Conservation (phyloP, 2,329 filamentous ascomycete genomes). For the Pseudogymnoascus sp. region DNA sequence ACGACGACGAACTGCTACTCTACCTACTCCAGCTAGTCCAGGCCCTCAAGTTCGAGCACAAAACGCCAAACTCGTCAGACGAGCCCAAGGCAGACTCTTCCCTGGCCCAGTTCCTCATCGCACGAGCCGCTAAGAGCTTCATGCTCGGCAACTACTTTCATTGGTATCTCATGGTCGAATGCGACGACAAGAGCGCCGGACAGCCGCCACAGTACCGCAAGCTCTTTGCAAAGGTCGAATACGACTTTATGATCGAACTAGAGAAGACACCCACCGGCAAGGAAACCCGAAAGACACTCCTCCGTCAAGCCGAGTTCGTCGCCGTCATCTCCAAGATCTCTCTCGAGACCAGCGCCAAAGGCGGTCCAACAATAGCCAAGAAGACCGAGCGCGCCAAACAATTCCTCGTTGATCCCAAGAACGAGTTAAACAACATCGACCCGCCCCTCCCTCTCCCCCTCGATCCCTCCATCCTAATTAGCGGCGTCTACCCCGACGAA, state of each 20-base stretch:
- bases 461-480: conserved; percentile 73
- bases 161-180: conserved; percentile 98
- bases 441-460: conserved; percentile 81
- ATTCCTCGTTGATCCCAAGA: conserved; percentile 78
- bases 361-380: conserved; percentile 50
- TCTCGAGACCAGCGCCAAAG: conserved; percentile 69
- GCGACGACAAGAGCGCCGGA: conserved; percentile 64
- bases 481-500: conserved; percentile 74
- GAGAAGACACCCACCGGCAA: conserved; percentile 62
- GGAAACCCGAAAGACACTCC: conserved; percentile 65
- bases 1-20: conserved; percentile 81
- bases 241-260: conserved; percentile 88
- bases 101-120: conserved; percentile 79
- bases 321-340: conserved; percentile 82
- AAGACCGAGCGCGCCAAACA: conserved; percentile 82
- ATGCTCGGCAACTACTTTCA: conserved; percentile 90
- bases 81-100: conserved; percentile 68
- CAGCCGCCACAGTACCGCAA: conserved; percentile 69
- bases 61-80: conserved; percentile 51
- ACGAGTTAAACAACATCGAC: conserved; percentile 76
- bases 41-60: conserved; percentile 86
- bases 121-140: conserved; percentile 79
- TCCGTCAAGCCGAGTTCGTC: conserved; percentile 83
- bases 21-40: conserved; percentile 94
- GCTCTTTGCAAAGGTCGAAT: conserved; percentile 87